Base-by-base conservation (phyloP, 1,284 basidiomycete species). In the Boletus semigastroideus region DNA sequence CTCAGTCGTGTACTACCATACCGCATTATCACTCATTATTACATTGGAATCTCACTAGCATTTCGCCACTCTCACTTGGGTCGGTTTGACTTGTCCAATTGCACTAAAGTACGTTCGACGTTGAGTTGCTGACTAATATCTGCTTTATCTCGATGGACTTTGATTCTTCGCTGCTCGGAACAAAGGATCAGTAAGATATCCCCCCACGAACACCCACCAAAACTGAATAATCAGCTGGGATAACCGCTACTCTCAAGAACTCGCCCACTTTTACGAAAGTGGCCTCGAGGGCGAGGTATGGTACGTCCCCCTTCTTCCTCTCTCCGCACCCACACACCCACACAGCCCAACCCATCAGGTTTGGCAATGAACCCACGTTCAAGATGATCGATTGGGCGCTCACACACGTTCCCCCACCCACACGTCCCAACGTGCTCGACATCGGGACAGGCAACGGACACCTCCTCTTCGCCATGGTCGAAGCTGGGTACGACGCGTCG, bases 261-360 rank as follows among this genome's bases (percentile, higher is more conserved):
- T 94, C 17, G 68, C 70, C 41, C 90, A 88, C 63, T 95, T 92
- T 58, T 72, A 84, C 36, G 92, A 93, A 47, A 83, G 86, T 44
- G 87, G 90, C 12, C 91, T 95, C 67, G 91, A 94, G 66, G 92
- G 93, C 36, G 92, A 95, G 71, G 78, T 93, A 25, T 95, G 93
- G 92, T 91, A 54, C 34, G 73, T 60, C 4, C 47, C 16, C 16
- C 5, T 10, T 17, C 8, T n/a, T 12, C 9, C 38, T 33, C 22
- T 28, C 25, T 31, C 40, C 17, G 41, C 39, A 42, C 27, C 43
- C 20, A 55, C 39, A 9, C n/a, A 6, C 17, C 34, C n/a, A 19
- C 7, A 20, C 27, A 8, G n/a, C 36, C 14, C n/a, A 8, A 20
- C 36, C 14, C n/a, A 31, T 13, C 59, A 93, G 92, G 92, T 95